Evolutionary conservation across 345 rosid species (phyloP), one percentile per base, ranked within the genome.

Genomic region (Turritis glabra): DNA sequence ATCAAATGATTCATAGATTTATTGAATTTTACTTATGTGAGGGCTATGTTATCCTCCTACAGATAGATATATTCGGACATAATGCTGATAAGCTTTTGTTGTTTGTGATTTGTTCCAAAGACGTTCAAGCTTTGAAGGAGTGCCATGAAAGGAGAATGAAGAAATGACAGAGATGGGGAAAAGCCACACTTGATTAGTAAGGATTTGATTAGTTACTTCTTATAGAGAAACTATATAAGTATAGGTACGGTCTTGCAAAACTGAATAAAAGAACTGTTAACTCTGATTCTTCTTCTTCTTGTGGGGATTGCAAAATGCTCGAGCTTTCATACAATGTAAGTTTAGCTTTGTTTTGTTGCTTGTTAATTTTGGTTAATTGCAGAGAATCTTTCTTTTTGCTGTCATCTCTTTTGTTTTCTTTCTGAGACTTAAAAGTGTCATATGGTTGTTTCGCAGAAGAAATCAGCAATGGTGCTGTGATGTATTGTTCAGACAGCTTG

Each of bases 91-190:
- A 8, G 10, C 2, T 40, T 37, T 50, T 21, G 30, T 40, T 63
- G 46, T 78, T 66, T 73, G 41, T 72, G 22, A 65, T 48, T 3
- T 72, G 63, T 43, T 59, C 17, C 30, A 79, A 35, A 79, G 82
- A 79, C 13, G 82, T 79, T 75, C 79, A 75, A 79, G 69, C 76
- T 38, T 57, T 57, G 76, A 79, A 73, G 52, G 67, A 33, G 37
- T 72, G 81, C 58, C 69, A 62, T 47, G 75, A 61, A 30, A n/a
- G 64, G 72, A 78, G 71, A 27, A n/a, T 1, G 66, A 57, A 79
- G 82, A 79, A 79, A 75, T 79, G 85, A 77, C 23, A 71, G 32
- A 37, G 72, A 56, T 63, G 30, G 37, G 5, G 43, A 44, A 33
- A 65, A 44, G 41, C 13, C 22, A 55, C 13, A 21, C 33, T 1